A percentile compares a stretch with the other conserved stretches of the same genome.
These are phyloP conservation scores for Dothistroma pini DNA, from an alignment of 2,329 filamentous ascomycete species.

Conservation along the genomic window DNA sequence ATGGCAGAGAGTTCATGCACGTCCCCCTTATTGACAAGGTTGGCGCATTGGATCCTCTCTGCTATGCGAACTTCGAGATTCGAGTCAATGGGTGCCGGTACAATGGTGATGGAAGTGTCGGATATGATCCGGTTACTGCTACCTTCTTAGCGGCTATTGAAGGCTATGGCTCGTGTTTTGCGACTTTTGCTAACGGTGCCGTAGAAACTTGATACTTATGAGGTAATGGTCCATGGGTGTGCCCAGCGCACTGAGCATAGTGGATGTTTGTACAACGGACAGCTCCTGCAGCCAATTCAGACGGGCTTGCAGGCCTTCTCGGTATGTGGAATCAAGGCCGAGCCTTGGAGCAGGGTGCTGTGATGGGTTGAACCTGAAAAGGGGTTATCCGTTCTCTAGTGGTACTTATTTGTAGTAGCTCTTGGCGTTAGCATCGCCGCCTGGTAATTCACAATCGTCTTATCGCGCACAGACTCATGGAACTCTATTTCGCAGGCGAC, in stretches of 20 bases:
- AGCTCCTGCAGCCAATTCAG: slow-evolving; percentile 5
- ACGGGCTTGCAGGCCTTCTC: slow-evolving; percentile 10
- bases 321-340: slow-evolving; percentile 11
- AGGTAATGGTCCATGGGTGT: slow-evolving; percentile 5
- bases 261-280: slow-evolving; percentile 10
- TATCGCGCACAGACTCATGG: not conserved
- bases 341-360: not conserved
- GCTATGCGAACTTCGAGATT: slow-evolving; percentile 12
- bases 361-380: not conserved
- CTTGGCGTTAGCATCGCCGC: not conserved
- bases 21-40: slow-evolving; percentile 9
- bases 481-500: too few relatives aligned
- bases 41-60: slow-evolving; percentile 5
- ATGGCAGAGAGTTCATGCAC: slow-evolving; percentile 10
- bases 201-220: not conserved
- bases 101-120: not conserved
- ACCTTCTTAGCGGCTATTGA: not conserved
- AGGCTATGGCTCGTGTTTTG: not conserved
- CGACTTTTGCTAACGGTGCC: not conserved
- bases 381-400: not conserved
- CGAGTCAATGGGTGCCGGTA: slow-evolving; percentile 6
- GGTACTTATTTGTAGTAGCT: not conserved
- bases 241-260: slow-evolving; percentile 10
- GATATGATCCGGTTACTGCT: slow-evolving; percentile 1
- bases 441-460: not conserved